Evolutionary conservation across 805 yeast genomes (phyloP), one percentile per base, ranked within the genome.

Genomic region (Yarrowia divulgata): DNA sequence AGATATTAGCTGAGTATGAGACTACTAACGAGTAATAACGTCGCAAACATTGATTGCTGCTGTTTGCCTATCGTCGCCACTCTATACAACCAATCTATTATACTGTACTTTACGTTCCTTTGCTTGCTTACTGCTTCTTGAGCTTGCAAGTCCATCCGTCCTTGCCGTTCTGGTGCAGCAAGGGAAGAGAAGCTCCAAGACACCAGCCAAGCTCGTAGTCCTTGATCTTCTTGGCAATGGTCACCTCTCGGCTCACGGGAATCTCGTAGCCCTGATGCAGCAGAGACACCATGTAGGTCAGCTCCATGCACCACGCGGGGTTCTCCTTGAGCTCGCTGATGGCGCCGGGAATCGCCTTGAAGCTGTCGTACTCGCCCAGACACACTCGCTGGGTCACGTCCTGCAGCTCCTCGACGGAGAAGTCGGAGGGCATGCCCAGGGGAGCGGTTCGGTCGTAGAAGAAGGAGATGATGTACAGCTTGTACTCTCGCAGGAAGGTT

Each of bases 131-230:
- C 43, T 54, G 60, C 60, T 54, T 54, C 45, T 54, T 54, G 46
- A 63, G 57, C 62, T 66, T 68, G 66, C 74, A 72, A 18, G 46
- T 67, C 74, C 75, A 73, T 9, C 71, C 72, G n/a, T 67, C 68
- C 34, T 55, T 60, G 9, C 69, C 72, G 16, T 18, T 48, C 58
- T 57, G 39, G 69, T 74, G 95, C 73, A 95, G 83, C 74, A 95
- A 81, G 9, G 98, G 98, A 74, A 95, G 84, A 1, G 98, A 91
- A 1, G 98, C 99, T 74, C 99, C 99, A 69, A 95, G 83, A 82
- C 98, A 95, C 99, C 99, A 95, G 42, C 99, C 99, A 67, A 95
- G 84, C 81, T 95, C 99, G 75, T 91, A 93, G 76, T 88, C 87
- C 67, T 88, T 90, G 74, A 95, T 91, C 77, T 87, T 93, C 82